Base-by-base conservation (phyloP, 768 basidiomycete genomes). In the Dendrothele bispora region DNA sequence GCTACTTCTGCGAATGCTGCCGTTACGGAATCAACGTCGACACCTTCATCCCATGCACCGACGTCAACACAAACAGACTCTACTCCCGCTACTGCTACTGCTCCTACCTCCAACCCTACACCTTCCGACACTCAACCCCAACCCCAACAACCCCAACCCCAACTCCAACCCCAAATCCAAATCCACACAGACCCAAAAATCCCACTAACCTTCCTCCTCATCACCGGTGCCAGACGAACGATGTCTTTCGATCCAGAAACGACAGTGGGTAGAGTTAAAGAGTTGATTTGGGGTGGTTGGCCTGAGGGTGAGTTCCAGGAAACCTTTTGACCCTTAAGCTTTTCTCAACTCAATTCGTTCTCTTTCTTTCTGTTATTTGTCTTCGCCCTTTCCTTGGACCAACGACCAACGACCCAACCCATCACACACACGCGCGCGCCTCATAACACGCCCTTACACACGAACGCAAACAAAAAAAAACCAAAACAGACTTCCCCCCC, bases 271-370 rank as follows among this genome's bases (percentile, higher is more conserved):
- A 73, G 89, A 55, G 84, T 89, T 24, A 91, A 91, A 65, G 89
- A 91, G 67, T 76, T 91, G 39, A 79, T 84, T 29, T 91, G 89
- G 88, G 88, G 84, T 66, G 77, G 81, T 27, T 91, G 89, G 88
- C 86, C 86, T 24, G 67, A 71, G 56, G 87, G 88, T 84, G 52
- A 58, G 78, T 68, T 25, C 29, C 26, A 39, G 20, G 18, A n/a
- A n/a, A n/a, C n/a, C n/a, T n/a, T n/a, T n/a, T n/a, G n/a, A n/a
- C n/a, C n/a, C n/a, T n/a, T n/a, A n/a, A n/a, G n/a, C n/a, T n/a
- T n/a, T n/a, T n/a, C n/a, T n/a, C n/a, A n/a, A n/a, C n/a, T n/a
- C n/a, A n/a, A n/a, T n/a, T n/a, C n/a, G n/a, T n/a, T n/a, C n/a
- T n/a, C n/a, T n/a, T n/a, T n/a, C n/a, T n/a, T n/a, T n/a, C n/a